Base-by-base conservation (phyloP, 2,329 filamentous ascomycete species). In the Aspergillus luchuensis region DNA sequence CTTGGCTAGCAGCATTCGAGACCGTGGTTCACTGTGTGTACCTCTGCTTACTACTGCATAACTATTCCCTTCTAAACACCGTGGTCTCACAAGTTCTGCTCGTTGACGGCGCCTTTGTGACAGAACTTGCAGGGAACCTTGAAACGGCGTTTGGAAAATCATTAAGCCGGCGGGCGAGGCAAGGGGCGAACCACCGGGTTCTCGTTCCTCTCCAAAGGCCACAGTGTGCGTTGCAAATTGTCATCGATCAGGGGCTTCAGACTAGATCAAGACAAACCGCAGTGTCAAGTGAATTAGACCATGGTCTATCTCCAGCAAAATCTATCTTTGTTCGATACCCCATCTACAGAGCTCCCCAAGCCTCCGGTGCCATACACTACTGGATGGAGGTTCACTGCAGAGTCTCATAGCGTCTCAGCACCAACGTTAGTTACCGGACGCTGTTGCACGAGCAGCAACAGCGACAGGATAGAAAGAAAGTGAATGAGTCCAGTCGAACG, bases 321-420 rank as follows among this genome's bases (percentile, higher is more conserved):
- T 33, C 17, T 33, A 11, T 13, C 43, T 33, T 48, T 36, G 56
- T 57, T 57, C 5, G 47, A 47, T n/a, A n/a, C 43, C 30, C 64
- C 47, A 10, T 64, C 55, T 28, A 61, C 56, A 19, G 59, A 63
- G 36, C 57, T 64, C 45, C 61, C 57, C 2, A 63, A 66, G 56
- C 62, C 66, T 39, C 56, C 59, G 49, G 33, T 66, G 0, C 63
- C 67, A 47, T 69, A 67, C 49, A 51, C 41, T 10, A 23, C 53
- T 2, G 66, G 63, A 17, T 71, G 67, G 66, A 62, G 21, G 45
- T 69, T 69, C 43, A 60, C 48, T 30, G 64, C 50, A 23, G 52
- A 63, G 51, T 61, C 61, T 51, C 63, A 71, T 33, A 59, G 33
- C 49, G 21, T 52, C 56, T 58, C 66, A n/a, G 19, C 55, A 38